These are phyloP conservation scores for Neltuma alba DNA, from an alignment of 306 rosid genomes.

Conservation along the genomic window DNA sequence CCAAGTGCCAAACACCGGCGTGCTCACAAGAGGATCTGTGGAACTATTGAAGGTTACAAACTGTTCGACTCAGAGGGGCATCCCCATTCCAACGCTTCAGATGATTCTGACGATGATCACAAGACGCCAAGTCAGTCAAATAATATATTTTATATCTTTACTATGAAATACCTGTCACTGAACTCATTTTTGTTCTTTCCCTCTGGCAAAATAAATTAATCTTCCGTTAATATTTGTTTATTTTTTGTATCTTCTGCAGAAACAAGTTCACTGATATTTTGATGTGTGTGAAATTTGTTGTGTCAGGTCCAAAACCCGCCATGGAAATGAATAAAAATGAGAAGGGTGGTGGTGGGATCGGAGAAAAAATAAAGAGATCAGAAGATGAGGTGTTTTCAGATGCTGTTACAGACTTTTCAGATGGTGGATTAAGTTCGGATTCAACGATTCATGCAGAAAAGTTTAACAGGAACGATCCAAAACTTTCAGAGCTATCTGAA, in stretches of 20 bases:
- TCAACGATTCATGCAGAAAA: slow-evolving; percentile 39
- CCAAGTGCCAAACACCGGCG: slow-evolving; percentile 73
- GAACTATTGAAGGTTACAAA: slow-evolving; percentile 72
- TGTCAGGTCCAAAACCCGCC: slow-evolving; percentile 45
- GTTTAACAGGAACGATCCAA: slow-evolving; percentile 34
- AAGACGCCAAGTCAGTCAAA: slow-evolving; percentile 40
- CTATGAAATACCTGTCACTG: neutral
- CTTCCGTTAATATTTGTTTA: neutral
- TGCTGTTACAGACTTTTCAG: slow-evolving; percentile 74
- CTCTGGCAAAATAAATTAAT: neutral
- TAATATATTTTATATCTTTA: slow-evolving; percentile 11
- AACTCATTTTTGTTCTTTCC: neutral
- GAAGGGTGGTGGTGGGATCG: slow-evolving; percentile 44
- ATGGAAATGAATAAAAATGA: slow-evolving; percentile 34
- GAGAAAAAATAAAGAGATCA: slow-evolving; percentile 40
- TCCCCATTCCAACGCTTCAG: slow-evolving; percentile 50
- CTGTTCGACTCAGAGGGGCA: slow-evolving; percentile 43
- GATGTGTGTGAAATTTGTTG: slow-evolving; percentile 36
- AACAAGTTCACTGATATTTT: slow-evolving; percentile 5
- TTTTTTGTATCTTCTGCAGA: slow-evolving; percentile 12
- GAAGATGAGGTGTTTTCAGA: slow-evolving; percentile 74
- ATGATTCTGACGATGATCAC: slow-evolving; percentile 63
- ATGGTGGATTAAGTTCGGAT: slow-evolving; percentile 38
- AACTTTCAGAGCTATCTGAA: slow-evolving; percentile 31
- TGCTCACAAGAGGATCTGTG: slow-evolving; percentile 90